These are phyloP conservation scores for Psilocybe azurescens DNA, from an alignment of 768 basidiomycete genomes.

Conservation along the genomic window DNA sequence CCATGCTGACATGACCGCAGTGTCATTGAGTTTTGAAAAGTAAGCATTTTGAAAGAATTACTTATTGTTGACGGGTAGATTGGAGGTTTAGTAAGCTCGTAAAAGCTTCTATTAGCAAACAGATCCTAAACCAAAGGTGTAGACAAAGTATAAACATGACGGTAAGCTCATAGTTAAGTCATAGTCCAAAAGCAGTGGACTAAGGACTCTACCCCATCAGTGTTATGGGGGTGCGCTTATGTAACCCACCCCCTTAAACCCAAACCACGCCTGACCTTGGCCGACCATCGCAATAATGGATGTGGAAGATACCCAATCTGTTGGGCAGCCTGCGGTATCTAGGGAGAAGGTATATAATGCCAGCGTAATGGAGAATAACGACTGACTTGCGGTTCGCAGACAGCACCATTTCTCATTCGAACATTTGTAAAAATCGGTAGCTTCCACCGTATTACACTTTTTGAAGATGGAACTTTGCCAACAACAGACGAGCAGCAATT, in stretches of 20 bases:
- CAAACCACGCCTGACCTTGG: neutral
- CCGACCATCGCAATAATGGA: constrained; percentile 13
- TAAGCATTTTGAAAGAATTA: no score
- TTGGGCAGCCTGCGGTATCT: constrained; percentile 52
- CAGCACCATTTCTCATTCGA: constrained; percentile 81
- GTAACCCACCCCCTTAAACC: neutral
- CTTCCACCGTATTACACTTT: constrained; percentile 75
- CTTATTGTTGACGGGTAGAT: no score
- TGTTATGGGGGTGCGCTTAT: neutral
- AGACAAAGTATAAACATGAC: no score
- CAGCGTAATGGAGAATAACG: neutral
- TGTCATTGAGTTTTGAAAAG: no score
- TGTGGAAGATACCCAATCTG: constrained; percentile 33
- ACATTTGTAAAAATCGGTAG: constrained; percentile 83
- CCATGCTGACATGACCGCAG: no score
- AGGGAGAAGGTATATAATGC: constrained; percentile 57
- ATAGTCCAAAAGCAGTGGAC: no score
- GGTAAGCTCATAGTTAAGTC: neutral
- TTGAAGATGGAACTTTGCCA: constrained; percentile 79
- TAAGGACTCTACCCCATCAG: no score
- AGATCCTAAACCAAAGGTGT: no score
- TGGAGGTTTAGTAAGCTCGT: no score
- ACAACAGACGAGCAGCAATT: constrained; percentile 84
- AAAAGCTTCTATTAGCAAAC: no score
- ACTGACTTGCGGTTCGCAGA: constrained; percentile 43